These are phyloP conservation scores for Pestalotiopsis sp. DNA, from an alignment of 2,329 filamentous ascomycete genomes.

Conservation along the genomic window DNA sequence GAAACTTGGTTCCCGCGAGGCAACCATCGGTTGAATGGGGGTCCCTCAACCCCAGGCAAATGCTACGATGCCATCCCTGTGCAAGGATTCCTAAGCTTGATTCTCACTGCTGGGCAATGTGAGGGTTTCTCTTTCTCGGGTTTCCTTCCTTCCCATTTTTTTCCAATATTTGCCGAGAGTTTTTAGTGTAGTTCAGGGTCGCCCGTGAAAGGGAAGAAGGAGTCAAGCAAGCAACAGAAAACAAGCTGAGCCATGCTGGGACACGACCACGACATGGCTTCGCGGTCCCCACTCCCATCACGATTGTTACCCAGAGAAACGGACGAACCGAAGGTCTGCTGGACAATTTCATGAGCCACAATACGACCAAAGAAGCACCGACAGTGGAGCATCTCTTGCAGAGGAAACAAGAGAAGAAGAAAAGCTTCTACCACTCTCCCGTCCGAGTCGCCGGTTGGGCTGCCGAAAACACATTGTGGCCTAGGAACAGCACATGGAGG, in stretches of 20 bases:
- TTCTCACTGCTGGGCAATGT: not conserved
- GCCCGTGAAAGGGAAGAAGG: too few species aligned
- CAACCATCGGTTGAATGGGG: not conserved
- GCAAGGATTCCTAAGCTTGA: not conserved
- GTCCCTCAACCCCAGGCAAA: too few species aligned
- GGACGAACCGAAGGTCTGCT: not conserved
- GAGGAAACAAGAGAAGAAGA: not conserved
- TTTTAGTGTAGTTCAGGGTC: not conserved
- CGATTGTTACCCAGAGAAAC: not conserved
- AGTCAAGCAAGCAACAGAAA: not conserved
- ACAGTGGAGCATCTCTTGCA: not conserved
- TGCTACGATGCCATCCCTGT: not conserved
- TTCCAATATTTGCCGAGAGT: not conserved
- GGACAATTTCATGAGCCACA: slow-evolving; percentile 4
- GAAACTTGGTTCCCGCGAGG: not conserved
- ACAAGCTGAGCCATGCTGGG: not conserved
- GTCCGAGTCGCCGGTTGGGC: not conserved
- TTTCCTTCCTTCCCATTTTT: not conserved
- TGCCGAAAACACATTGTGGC: not conserved
- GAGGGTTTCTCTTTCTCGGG: not conserved
- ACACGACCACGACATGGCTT: not conserved
- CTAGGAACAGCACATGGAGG: too few species aligned
- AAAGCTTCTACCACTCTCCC: not conserved
- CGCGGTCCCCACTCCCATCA: not conserved
- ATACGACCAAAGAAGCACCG: slow-evolving; percentile 8